Conservation (phyloP, 345 rosid genomes). For the Kernera saxatilis region DNA sequence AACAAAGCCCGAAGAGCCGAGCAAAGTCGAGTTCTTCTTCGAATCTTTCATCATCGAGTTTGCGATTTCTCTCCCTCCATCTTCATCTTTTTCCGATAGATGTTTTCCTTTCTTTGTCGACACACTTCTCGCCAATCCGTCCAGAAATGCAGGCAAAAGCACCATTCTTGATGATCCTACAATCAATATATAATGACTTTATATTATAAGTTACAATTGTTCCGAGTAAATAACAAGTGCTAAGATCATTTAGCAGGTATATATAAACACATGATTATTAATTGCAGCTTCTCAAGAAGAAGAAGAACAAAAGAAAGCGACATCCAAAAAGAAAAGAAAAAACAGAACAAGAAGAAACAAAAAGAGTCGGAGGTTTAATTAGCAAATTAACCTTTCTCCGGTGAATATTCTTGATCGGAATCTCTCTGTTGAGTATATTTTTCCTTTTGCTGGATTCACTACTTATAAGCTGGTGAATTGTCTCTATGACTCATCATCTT, state of each 20-base stretch:
- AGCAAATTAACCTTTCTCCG: conserved; percentile 8
- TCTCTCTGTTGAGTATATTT: conserved; percentile 7
- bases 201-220: neutral
- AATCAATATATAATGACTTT: neutral
- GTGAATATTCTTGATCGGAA: conserved; percentile 20
- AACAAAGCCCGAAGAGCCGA: conserved; percentile 51
- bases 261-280: neutral
- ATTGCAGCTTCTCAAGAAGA: conserved; percentile 2
- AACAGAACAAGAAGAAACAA: neutral
- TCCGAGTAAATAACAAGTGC: neutral
- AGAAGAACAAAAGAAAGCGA: neutral
- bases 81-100: conserved; percentile 19
- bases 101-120: conserved; percentile 54
- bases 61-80: conserved; percentile 60
- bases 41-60: conserved; percentile 61
- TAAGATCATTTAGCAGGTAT: neutral
- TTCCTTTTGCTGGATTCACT: conserved; percentile 10
- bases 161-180: conserved; percentile 39
- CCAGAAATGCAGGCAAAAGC: conserved; percentile 51
- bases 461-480: conserved; percentile 24
- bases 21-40: conserved; percentile 53
- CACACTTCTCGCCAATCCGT: conserved; percentile 56
- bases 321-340: neutral
- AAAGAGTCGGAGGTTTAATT: neutral
- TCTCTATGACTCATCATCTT: conserved; percentile 24